Evolutionary conservation across 805 yeast species (phyloP).

Genomic region (Ogataea degrootiae): DNA sequence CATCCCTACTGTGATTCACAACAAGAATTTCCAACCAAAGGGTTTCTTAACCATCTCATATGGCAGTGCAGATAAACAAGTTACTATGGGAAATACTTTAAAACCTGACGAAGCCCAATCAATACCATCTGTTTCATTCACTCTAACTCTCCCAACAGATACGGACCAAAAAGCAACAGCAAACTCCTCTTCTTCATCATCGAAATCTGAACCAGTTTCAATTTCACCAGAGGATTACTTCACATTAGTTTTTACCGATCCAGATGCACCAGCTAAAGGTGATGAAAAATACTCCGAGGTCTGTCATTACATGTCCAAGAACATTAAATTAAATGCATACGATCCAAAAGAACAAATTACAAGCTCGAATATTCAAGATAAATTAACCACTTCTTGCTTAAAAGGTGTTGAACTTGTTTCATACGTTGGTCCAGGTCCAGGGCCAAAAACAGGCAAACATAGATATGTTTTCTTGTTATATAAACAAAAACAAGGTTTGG

Average conservation of each 20-base stretch:
- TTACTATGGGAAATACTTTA: conserved; percentile 75
- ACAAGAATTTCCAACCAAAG: conserved; percentile 33
- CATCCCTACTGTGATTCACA: conserved; percentile 49
- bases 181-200: conserved; percentile 18
- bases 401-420: conserved; percentile 43
- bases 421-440: conserved; percentile 88
- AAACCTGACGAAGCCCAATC: conserved; percentile 60
- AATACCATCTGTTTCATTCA: conserved; percentile 63
- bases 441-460: conserved; percentile 78
- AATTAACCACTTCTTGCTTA: conserved; percentile 25
- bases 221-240: conserved; percentile 47
- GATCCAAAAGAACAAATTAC: too few relatives aligned
- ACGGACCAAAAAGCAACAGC: too few relatives aligned
- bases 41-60: conserved; percentile 63
- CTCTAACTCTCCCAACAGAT: conserved; percentile 35
- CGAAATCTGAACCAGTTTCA: conserved; percentile 24
- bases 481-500: conserved; percentile 52
- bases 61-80: conserved; percentile 48
- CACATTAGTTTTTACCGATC: conserved; percentile 81
- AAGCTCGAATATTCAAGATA: too few relatives aligned
- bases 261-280: conserved; percentile 84
- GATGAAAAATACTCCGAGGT: conserved; percentile 88
- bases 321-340: conserved; percentile 34
- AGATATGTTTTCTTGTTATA: conserved; percentile 76
- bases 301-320: conserved; percentile 66